Conservation (phyloP, 257 asterid genomes). For the Mitragyna speciosa region DNA sequence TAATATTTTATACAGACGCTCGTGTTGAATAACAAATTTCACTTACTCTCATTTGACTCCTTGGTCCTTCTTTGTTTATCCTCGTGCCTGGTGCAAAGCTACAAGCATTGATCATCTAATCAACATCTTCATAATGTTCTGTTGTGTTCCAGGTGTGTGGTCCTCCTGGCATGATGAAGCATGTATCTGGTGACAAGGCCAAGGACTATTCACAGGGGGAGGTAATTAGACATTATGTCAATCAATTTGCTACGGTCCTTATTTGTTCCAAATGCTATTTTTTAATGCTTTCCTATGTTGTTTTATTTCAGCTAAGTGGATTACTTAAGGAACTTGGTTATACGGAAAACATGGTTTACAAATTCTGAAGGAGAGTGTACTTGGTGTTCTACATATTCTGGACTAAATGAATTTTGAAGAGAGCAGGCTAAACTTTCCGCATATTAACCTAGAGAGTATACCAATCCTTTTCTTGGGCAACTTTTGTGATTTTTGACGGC, state of each 20-base stretch:
- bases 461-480: neutral
- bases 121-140: constrained; percentile 10
- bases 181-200: constrained; percentile 85
- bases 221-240: constrained; percentile 39
- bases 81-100: neutral
- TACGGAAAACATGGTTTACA: constrained; percentile 81
- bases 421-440: neutral
- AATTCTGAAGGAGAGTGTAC: constrained; percentile 44
- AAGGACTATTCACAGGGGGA: constrained; percentile 83
- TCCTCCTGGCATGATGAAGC: constrained; percentile 95
- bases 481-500: neutral
- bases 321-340: constrained; percentile 76
- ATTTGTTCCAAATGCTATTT: neutral
- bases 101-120: neutral
- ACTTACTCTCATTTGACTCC: neutral
- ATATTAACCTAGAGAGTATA: constrained; percentile 3
- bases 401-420: constrained; percentile 19
- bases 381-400: constrained; percentile 8
- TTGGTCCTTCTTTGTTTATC: neutral
- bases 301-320: constrained; percentile 63
- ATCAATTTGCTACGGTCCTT: neutral
- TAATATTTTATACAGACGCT: neutral
- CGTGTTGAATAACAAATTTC: neutral
- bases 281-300: constrained; percentile 1
- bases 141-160: constrained; percentile 76